Conservation (phyloP, 768 basidiomycete genomes). For the Cyathus striatus region DNA sequence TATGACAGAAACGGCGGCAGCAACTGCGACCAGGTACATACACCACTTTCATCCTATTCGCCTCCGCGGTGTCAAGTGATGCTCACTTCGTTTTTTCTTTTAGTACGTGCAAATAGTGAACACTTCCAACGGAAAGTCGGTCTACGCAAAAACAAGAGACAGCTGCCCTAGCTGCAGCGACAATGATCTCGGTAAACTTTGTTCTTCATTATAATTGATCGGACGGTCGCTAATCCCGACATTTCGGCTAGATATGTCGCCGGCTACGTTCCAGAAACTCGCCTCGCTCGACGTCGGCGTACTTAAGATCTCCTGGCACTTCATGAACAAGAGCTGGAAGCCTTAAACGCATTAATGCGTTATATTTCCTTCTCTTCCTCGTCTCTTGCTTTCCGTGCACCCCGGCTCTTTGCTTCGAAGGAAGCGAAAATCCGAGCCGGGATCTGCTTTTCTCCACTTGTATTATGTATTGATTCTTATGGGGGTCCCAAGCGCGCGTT, state of each 20-base stretch:
- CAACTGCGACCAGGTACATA: slow-evolving; percentile 55
- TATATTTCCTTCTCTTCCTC: neutral
- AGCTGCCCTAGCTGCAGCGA: slow-evolving; percentile 52
- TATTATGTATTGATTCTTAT: too few species aligned
- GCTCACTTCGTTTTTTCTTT: slow-evolving; percentile 5
- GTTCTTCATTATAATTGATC: neutral
- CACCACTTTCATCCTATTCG: neutral
- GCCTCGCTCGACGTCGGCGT: slow-evolving; percentile 42
- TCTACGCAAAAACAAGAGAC: slow-evolving; percentile 49
- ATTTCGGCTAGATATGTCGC: slow-evolving; percentile 55
- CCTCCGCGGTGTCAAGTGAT: neutral
- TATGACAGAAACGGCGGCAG: slow-evolving; percentile 45
- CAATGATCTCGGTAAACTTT: slow-evolving; percentile 48
- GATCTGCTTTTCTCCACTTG: too few species aligned
- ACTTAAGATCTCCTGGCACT: slow-evolving; percentile 56
- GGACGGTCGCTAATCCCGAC: neutral
- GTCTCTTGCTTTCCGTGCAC: neutral
- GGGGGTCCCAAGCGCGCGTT: too few species aligned
- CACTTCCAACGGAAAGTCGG: slow-evolving; percentile 44
- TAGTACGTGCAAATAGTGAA: slow-evolving; percentile 62
- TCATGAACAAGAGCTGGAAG: slow-evolving; percentile 41
- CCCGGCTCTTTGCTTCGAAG: neutral
- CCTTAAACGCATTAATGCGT: slow-evolving; percentile 22
- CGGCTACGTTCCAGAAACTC: slow-evolving; percentile 51
- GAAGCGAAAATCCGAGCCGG: too few species aligned